Evolutionary conservation across 2,329 filamentous ascomycete species (phyloP), one percentile per base, ranked within the genome.

Genomic region (Apiospora arundinis): DNA sequence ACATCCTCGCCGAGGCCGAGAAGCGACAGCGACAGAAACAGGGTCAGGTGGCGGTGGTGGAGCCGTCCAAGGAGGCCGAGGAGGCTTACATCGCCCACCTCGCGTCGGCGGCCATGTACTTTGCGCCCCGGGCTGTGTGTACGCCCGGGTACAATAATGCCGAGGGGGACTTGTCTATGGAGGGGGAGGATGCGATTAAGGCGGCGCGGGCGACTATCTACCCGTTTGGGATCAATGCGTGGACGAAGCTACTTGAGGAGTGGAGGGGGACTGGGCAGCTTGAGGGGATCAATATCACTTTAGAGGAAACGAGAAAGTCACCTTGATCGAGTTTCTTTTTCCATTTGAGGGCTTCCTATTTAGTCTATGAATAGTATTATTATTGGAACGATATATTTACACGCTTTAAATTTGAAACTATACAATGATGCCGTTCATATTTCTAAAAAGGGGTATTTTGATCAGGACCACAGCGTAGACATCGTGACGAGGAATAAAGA

Each of bases 1-100:
- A 69, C 68, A 40, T 69, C 1, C 25, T 69, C 12, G 21, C 68
- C 3, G 49, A 18, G 40, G 65, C 65, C 16, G 52, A 60, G 52
- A 37, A 60, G 28, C 32, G 32, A 32, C 21, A 60, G 28, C 16
- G 11, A n/a, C 11, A 60, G 28, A 18, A 16, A 21, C 16, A 9
- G 32, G 32, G 7, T 1, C 9, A 11, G 28, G 7, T 12, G 21
- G n/a, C 7, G 23, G 48, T 60, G 12, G 46, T 68, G 37, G 46
- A 68, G 25, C 44, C 49, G 37, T 16, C 63, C 21, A 60, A 70
- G 48, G 63, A 52, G 65, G 63, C 45, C 21, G 69, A 72, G 18
- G 63, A 68, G 6, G 40, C 11, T 4, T 70, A 70, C 16, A 45
- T 66, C 14, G 5, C 32, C 46, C 63, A 68, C 37, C n/a, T 70